These are phyloP conservation scores for Gynandropsis gynandra DNA, from an alignment of 345 rosid species.

Conservation along the genomic window DNA sequence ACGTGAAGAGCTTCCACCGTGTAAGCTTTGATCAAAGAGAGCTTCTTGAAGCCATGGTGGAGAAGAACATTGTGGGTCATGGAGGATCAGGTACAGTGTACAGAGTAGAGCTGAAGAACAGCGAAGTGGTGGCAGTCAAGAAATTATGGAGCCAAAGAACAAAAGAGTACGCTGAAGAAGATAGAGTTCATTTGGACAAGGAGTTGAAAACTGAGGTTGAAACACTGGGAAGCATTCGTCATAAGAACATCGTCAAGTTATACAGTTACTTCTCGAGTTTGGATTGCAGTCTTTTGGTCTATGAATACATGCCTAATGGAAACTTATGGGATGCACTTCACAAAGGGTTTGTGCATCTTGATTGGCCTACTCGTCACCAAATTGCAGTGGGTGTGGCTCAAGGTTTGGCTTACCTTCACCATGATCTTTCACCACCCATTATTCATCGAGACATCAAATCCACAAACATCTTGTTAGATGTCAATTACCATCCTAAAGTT, in stretches of 20 bases:
- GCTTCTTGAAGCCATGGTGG: slow-evolving; percentile 60
- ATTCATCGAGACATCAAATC: slow-evolving; percentile 94
- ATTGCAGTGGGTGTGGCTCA: slow-evolving; percentile 89
- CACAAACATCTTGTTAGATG: slow-evolving; percentile 71
- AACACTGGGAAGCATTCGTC: slow-evolving; percentile 76
- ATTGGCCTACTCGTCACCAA: slow-evolving; percentile 83
- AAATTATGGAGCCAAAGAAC: slow-evolving; percentile 52
- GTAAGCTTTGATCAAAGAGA: slow-evolving; percentile 63
- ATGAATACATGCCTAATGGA: slow-evolving; percentile 91
- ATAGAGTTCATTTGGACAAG: slow-evolving; percentile 41
- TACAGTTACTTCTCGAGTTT: slow-evolving; percentile 70
- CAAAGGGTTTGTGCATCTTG: slow-evolving; percentile 45
- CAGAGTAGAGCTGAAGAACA: slow-evolving; percentile 46
- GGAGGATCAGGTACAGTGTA: slow-evolving; percentile 90
- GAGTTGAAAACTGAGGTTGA: slow-evolving; percentile 81
- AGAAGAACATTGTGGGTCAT: slow-evolving; percentile 77
- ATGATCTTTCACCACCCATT: slow-evolving; percentile 62
- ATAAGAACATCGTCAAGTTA: slow-evolving; percentile 83
- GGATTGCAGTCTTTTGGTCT: slow-evolving; percentile 60
- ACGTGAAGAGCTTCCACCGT: slow-evolving; percentile 79
- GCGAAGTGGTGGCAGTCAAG: slow-evolving; percentile 85
- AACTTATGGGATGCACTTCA: slow-evolving; percentile 88
- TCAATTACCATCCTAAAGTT: slow-evolving; percentile 69
- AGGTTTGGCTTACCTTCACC: slow-evolving; percentile 89
- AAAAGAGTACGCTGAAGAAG: slow-evolving; percentile 50